Base-by-base conservation (phyloP, 768 basidiomycete species). In the Panus rudis region DNA sequence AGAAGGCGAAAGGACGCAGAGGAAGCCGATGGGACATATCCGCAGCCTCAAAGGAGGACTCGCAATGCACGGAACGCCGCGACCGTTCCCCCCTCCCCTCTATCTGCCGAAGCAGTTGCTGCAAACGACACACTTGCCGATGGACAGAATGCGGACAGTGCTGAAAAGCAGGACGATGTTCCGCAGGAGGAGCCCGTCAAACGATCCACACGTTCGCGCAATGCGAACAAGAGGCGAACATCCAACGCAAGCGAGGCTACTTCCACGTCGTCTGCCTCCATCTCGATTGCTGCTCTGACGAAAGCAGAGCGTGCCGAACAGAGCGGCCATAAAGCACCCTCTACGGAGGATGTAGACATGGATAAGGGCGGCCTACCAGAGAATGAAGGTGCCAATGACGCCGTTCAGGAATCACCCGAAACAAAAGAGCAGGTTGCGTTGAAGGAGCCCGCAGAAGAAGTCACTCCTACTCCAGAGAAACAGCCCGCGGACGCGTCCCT, bases 1-100 rank as follows among this genome's bases (percentile, higher is more conserved):
- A 7, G 49, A 12, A 80, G 78, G 56, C 66, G 82, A 42, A 79
- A 72, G 55, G 67, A 81, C 17, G 78, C 66, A 54, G 79, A 81
- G 24, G 59, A 55, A 6, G 81, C 83, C 33, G 79, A 81, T 35
- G 70, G 74, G 1, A 73, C 76, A n/a, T 84, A 82, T 54, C 81
- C 82, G 6, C 52, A 56, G 4, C 58, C 58, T n/a, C 77, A 81
- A 10, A 84, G 82, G 61, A 71, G 79, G 20, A 68, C 77, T 16
- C 72, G 81, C 21, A 64, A 71, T 42, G 71, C 78, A 5, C 63
- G 81, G 47, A 69, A 69, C 19, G 56, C 54, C 12, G 60, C 60
- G 52, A 59, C 44, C 22, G 52, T 46, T 6, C 52, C 52, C 11
- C 54, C 53, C 19, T 59, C 58, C 2, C 58, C 58, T 4, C 49